Percentiles rank a stretch among this genome's conserved stretches.
Conservation (phyloP, 768 basidiomycete genomes). For the Lanmaoa rubissima region DNA sequence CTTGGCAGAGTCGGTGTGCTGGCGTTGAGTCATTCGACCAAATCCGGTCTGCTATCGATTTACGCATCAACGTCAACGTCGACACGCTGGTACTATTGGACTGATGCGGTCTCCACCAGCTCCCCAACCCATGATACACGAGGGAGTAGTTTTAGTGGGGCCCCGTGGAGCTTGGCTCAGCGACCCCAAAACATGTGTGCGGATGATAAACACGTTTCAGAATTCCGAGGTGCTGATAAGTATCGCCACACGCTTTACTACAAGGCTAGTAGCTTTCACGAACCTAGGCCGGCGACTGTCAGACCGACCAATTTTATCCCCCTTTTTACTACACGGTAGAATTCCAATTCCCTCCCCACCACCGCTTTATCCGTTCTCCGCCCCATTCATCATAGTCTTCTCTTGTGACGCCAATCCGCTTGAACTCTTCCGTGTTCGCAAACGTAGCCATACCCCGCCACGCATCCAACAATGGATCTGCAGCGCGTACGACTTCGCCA, state of each 20-base stretch:
- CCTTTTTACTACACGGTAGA: slow-evolving; percentile 8
- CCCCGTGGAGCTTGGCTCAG: no score
- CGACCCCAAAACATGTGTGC: no score
- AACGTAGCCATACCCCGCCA: slow-evolving; percentile 93
- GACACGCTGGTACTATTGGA: not conserved
- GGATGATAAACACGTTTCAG: not conserved
- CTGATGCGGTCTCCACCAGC: not conserved
- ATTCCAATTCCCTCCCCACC: slow-evolving; percentile 95
- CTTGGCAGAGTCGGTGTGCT: not conserved
- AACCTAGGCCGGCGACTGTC: no score
- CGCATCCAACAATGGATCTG: slow-evolving; percentile 69
- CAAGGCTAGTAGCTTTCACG: not conserved
- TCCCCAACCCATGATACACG: not conserved
- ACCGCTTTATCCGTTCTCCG: slow-evolving; percentile 78
- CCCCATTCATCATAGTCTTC: slow-evolving; percentile 92
- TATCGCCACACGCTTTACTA: not conserved
- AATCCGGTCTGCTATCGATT: not conserved
- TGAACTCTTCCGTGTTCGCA: slow-evolving; percentile 55
- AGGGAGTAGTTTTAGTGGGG: no score
- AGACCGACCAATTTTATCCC: not conserved
- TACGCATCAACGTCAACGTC: not conserved
- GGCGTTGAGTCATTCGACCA: not conserved
- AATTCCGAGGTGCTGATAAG: no score
- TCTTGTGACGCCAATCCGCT: slow-evolving; percentile 57
- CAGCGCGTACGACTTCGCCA: slow-evolving; percentile 52